Evolutionary conservation across 345 rosid species (phyloP).

Genomic region (Streptanthus diversifolius): DNA sequence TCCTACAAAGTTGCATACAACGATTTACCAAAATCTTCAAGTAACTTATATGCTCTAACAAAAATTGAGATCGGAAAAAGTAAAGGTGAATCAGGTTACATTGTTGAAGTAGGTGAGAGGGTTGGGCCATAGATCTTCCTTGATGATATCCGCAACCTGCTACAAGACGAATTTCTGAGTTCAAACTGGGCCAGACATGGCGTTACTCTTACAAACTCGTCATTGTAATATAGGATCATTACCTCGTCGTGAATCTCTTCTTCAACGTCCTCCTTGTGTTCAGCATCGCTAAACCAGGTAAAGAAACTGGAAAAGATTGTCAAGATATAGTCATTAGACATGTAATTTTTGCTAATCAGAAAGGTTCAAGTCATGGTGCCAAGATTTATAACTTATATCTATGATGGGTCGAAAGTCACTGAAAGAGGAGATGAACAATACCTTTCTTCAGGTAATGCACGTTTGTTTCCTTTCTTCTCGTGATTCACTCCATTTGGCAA

Average conservation of each 20-base stretch:
- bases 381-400: neutral
- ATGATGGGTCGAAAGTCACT: neutral
- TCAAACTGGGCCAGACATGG: constrained; percentile 8
- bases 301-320: constrained; percentile 63
- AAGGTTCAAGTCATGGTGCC: neutral
- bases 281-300: constrained; percentile 65
- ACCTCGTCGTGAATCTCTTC: constrained; percentile 81
- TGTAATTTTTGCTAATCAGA: neutral
- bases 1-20: constrained; percentile 41
- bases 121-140: constrained; percentile 96
- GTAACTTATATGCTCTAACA: neutral
- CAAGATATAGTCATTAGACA: neutral
- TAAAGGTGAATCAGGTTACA: constrained; percentile 40
- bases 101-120: constrained; percentile 79
- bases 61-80: neutral
- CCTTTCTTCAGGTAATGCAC: constrained; percentile 73
- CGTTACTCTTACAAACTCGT: neutral
- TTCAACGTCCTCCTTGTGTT: constrained; percentile 51
- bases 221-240: constrained; percentile 4
- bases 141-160: constrained; percentile 89
- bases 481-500: constrained; percentile 71
- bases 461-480: constrained; percentile 90
- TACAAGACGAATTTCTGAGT: constrained; percentile 18
- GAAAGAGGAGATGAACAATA: constrained; percentile 27
- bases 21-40: neutral